Conservation (phyloP, 108 stramenopile species). For the Mayamaea pseudoterrestris region DNA sequence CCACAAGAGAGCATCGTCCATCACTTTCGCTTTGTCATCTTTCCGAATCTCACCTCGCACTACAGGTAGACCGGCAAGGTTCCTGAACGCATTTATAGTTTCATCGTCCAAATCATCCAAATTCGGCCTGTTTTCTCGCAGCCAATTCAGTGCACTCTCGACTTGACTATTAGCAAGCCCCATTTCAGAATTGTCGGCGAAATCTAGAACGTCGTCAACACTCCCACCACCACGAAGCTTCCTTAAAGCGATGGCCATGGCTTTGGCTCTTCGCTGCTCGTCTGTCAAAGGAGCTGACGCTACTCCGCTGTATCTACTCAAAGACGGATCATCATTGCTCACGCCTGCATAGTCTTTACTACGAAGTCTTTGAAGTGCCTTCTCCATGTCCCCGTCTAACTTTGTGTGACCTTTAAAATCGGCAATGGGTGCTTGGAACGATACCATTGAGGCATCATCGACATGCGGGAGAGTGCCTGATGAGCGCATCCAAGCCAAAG, state of each 20-base stretch:
- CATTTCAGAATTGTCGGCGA: no score
- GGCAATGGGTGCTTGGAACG: neutral
- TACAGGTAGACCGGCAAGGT: slow-evolving; percentile 4
- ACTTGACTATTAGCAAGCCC: no score
- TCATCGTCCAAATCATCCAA: slow-evolving; percentile 9
- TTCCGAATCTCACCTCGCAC: neutral
- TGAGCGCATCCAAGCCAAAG: slow-evolving; percentile 9
- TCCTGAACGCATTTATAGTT: slow-evolving; percentile 3
- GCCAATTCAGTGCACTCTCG: slow-evolving; percentile 20
- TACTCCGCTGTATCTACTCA: neutral
- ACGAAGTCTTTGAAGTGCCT: no score
- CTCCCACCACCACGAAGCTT: no score
- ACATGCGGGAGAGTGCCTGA: neutral
- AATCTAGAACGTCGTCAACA: no score
- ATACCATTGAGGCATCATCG: neutral
- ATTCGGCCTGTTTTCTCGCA: slow-evolving; percentile 12
- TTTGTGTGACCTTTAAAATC: no score
- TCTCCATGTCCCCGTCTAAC: no score
- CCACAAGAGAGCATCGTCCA: slow-evolving; percentile 14
- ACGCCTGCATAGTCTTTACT: no score
- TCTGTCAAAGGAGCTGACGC: neutral
- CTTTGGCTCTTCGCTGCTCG: slow-evolving; percentile 14
- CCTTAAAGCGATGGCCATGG: slow-evolving; percentile 23
- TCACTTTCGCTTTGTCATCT: slow-evolving; percentile 2
- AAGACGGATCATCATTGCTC: slow-evolving; percentile 1